These are phyloP conservation scores for Claviceps capensis DNA, from an alignment of 2,329 filamentous ascomycete genomes.

Conservation along the genomic window DNA sequence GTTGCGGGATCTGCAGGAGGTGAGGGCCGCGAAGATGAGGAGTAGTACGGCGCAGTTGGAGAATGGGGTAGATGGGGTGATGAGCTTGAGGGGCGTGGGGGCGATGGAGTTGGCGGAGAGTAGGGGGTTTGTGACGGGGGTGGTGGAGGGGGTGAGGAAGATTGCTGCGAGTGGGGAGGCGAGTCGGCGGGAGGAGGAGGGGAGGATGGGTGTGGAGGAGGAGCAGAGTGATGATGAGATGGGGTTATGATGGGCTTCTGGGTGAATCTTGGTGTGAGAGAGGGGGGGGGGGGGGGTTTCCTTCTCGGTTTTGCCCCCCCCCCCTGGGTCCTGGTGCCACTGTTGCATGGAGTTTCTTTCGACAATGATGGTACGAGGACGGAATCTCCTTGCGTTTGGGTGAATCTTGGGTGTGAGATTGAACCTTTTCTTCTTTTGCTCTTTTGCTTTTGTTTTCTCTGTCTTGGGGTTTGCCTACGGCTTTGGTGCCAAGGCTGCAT, in stretches of 20 bases:
- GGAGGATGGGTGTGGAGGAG: slow-evolving; percentile 49
- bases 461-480: too few species aligned
- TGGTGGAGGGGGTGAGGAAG: slow-evolving; percentile 77
- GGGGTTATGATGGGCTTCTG: slow-evolving; percentile 19
- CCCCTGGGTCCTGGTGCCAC: background rate
- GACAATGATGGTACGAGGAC: background rate
- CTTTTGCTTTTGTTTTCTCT: background rate
- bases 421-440: background rate
- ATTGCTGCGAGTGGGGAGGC: slow-evolving; percentile 72
- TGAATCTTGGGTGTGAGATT: too few species aligned
- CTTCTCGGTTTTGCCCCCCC: background rate
- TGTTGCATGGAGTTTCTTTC: background rate
- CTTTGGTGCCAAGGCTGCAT: too few species aligned
- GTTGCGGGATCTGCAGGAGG: slow-evolving; percentile 71
- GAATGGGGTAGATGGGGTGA: slow-evolving; percentile 56
- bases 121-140: slow-evolving; percentile 67
- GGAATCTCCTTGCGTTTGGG: background rate
- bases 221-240: slow-evolving; percentile 43
- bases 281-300: background rate
- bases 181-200: slow-evolving; percentile 62
- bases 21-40: slow-evolving; percentile 78
- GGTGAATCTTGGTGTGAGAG: background rate
- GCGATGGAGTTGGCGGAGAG: slow-evolving; percentile 88
- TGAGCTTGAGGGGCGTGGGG: slow-evolving; percentile 60
- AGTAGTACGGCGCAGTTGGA: slow-evolving; percentile 60